A percentile compares a stretch with the other conserved stretches of the same genome.
These are phyloP conservation scores for Triticum dicoccoides DNA, from an alignment of 176 grass and related monocot species.

Conservation along the genomic window DNA sequence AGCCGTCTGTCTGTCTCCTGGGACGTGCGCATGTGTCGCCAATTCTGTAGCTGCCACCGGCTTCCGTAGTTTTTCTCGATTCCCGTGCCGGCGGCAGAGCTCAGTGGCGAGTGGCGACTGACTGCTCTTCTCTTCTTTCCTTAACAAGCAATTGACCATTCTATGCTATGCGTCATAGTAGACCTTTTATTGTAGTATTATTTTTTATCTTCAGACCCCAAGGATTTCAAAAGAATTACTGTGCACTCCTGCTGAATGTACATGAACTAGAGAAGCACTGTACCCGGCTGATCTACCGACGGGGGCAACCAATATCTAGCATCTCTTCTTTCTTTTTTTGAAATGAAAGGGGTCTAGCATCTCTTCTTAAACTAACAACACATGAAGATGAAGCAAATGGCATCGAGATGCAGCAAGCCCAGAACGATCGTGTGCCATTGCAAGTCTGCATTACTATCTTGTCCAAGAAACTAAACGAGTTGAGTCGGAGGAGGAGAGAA, in stretches of 20 bases:
- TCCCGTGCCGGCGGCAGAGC: not conserved
- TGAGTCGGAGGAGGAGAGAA: not conserved
- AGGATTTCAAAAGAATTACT: not conserved
- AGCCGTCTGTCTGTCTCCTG: conserved; percentile 21
- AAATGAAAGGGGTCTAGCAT: not conserved
- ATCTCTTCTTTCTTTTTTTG: not conserved
- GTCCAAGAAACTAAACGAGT: not conserved
- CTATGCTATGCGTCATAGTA: not conserved
- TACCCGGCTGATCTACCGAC: too few relatives aligned
- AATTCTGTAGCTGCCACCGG: not conserved
- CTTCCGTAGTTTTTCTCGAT: conserved; percentile 9
- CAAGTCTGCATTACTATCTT: not conserved
- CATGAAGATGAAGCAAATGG: not conserved
- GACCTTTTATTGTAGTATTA: not conserved
- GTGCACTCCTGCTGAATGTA: not conserved
- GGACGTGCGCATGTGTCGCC: not conserved
- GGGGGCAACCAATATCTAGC: not conserved
- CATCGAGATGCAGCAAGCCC: not conserved
- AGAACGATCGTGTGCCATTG: too few relatives aligned
- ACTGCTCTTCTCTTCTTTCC: not conserved
- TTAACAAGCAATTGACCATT: not conserved
- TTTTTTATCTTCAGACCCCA: not conserved
- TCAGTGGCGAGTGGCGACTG: not conserved
- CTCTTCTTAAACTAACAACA: not conserved
- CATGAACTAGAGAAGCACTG: not conserved